A percentile compares a stretch with the other conserved stretches of the same genome.
These are phyloP conservation scores for Schizosaccharomyces pombe DNA, from an alignment of 805 yeast species.

Conservation along the genomic window ASM294v3 CU329670.1:1291001-1291500, in stretches of 20 bases:
- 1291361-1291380: neutral
- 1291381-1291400: neutral
- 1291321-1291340: neutral
- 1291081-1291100: too few relatives aligned
- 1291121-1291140: too few relatives aligned
- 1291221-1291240: neutral
- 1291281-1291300: neutral
- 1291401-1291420: neutral
- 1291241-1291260: neutral
- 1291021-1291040: too few relatives aligned
- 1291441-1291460: neutral
- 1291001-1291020: too few relatives aligned
- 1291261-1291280: neutral
- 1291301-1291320: neutral
- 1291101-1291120: too few relatives aligned
- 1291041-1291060: too few relatives aligned
- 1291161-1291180: too few relatives aligned
- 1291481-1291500: neutral
- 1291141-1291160: too few relatives aligned
- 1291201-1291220: too few relatives aligned
- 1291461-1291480: neutral
- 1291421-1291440: neutral
- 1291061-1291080: too few relatives aligned
- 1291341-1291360: neutral
- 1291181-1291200: too few relatives aligned